Conservation (phyloP, 2,329 filamentous ascomycete genomes). For the Leptographium flavum region DNA sequence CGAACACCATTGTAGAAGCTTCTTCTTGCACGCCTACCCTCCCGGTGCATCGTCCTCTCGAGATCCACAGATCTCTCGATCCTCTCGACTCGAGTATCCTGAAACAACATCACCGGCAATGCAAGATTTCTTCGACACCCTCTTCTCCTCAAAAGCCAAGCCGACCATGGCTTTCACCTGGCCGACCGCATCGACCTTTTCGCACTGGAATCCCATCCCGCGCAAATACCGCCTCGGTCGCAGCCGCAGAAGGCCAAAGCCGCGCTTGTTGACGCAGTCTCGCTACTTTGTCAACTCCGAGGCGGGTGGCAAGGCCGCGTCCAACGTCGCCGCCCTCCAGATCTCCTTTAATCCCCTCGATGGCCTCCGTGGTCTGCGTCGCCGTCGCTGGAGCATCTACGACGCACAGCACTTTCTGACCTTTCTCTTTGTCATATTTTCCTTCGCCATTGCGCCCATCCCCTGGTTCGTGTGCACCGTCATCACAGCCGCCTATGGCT, state of each 20-base stretch:
- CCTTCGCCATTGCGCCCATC: slow-evolving; percentile 66
- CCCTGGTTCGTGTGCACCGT: slow-evolving; percentile 67
- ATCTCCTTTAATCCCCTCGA: slow-evolving; percentile 72
- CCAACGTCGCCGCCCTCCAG: slow-evolving; percentile 56
- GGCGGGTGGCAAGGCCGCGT: background rate
- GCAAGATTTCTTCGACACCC: slow-evolving; percentile 13
- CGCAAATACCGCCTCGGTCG: slow-evolving; percentile 17
- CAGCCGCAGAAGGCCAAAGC: slow-evolving; percentile 8
- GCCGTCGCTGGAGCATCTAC: slow-evolving; percentile 66
- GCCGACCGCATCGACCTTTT: slow-evolving; percentile 15
- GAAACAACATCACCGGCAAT: slow-evolving; percentile 9
- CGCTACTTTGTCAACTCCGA: slow-evolving; percentile 9
- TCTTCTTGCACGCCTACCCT: background rate
- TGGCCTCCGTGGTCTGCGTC: slow-evolving; percentile 60
- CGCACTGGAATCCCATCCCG: slow-evolving; percentile 18
- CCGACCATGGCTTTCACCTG: slow-evolving; percentile 16
- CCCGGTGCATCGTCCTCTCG: background rate
- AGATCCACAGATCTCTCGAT: too few relatives aligned
- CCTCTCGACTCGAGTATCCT: too few relatives aligned
- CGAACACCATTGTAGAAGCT: background rate
- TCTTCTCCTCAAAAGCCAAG: slow-evolving; percentile 14
- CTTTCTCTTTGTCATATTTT: slow-evolving; percentile 64
- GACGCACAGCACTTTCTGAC: slow-evolving; percentile 77
- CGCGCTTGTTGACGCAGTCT: slow-evolving; percentile 7
- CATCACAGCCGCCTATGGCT: slow-evolving; percentile 50